Percentiles rank a stretch among this genome's conserved stretches.
phyloP scores from a whole-genome alignment of 768 basidiomycete species.

The Lenzites betulinus region DNA sequence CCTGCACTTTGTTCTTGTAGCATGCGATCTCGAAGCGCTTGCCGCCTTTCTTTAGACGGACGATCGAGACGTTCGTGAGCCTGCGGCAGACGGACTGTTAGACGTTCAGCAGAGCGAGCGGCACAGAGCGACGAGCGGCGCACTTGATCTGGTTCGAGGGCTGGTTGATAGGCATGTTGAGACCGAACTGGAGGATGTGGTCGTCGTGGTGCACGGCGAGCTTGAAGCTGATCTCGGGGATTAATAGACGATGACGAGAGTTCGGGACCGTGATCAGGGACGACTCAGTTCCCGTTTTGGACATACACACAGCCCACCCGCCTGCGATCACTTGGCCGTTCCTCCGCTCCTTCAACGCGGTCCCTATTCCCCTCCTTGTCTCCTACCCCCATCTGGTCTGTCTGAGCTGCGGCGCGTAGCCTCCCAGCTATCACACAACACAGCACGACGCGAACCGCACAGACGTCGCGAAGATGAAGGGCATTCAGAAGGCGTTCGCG shows the following conservation, averaged over 20 bases:
- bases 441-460: neutral
- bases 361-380: neutral
- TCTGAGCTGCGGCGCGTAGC: neutral
- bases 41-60: slow-evolving; percentile 94
- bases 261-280: slow-evolving; percentile 11
- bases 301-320: slow-evolving; percentile 7
- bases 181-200: neutral
- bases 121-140: slow-evolving; percentile 7
- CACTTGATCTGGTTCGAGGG: slow-evolving; percentile 92
- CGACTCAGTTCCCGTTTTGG: slow-evolving; percentile 13
- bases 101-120: slow-evolving; percentile 13
- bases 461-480: slow-evolving; percentile 26
- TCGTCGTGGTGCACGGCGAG: neutral
- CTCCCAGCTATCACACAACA: neutral
- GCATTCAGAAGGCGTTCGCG: slow-evolving; percentile 33
- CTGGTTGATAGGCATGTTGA: slow-evolving; percentile 63
- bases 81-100: slow-evolving; percentile 42
- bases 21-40: slow-evolving; percentile 99
- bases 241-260: slow-evolving; percentile 1
- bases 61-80: slow-evolving; percentile 95
- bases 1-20: slow-evolving; percentile 99
- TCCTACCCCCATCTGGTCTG: neutral
- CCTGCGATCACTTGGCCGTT: slow-evolving; percentile 15
- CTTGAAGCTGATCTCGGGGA: neutral
- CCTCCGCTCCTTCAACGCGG: neutral